Conservation (phyloP, 2,329 filamentous ascomycete genomes). For the Arthroderma sp. region DNA sequence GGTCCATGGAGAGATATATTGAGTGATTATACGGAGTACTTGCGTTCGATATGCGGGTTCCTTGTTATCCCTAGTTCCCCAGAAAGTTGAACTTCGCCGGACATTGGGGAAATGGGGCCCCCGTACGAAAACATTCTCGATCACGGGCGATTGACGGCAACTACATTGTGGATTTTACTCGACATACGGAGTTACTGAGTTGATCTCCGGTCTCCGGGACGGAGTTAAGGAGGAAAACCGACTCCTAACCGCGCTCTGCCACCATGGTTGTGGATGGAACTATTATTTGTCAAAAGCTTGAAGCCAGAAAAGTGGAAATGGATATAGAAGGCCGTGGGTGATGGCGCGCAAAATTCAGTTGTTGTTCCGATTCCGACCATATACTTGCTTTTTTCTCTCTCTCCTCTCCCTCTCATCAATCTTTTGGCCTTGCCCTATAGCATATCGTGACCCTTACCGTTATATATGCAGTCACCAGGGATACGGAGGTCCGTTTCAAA, state of each 20-base stretch:
- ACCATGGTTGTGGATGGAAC: background rate
- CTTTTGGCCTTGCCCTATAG: background rate
- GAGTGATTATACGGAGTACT: too few relatives aligned
- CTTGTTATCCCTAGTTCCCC: too few relatives aligned
- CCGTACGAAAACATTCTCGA: background rate
- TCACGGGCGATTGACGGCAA: background rate
- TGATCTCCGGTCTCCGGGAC: background rate
- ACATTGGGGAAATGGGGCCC: too few relatives aligned
- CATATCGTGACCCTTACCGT: background rate
- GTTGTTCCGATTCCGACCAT: background rate
- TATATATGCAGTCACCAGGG: constrained; percentile 1
- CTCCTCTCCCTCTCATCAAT: background rate
- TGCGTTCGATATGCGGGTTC: too few relatives aligned
- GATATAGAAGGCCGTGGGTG: background rate
- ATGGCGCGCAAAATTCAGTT: background rate
- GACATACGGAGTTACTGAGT: background rate
- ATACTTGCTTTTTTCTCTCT: too few relatives aligned
- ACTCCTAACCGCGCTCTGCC: background rate
- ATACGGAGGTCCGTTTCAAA: background rate
- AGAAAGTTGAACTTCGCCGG: too few relatives aligned
- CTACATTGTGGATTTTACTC: background rate
- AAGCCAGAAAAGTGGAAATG: constrained; percentile 2
- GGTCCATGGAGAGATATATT: too few relatives aligned
- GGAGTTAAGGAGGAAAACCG: background rate
- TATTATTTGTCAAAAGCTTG: background rate